phyloP scores from a whole-genome alignment of 2,329 filamentous ascomycete species.

The Lasiodiplodia sp. region DNA sequence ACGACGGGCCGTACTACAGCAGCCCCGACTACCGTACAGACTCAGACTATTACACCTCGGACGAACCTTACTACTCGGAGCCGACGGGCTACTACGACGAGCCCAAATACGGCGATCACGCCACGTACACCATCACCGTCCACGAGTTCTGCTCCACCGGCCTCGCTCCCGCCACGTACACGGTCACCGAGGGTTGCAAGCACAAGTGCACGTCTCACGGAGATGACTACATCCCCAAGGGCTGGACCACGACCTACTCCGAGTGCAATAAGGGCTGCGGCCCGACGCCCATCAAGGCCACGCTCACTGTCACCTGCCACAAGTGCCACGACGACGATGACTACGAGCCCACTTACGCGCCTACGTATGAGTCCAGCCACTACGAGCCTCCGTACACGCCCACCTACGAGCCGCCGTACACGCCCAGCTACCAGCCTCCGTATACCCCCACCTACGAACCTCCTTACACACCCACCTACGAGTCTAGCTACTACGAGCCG shows the following conservation, averaged over 20 bases:
- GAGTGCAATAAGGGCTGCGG: not conserved
- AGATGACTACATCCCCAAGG: not conserved
- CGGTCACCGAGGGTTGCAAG: constrained; percentile 10
- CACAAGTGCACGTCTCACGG: not conserved
- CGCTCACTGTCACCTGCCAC: constrained; percentile 16
- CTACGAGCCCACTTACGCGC: not conserved
- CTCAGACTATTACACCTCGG: not conserved
- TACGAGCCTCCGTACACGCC: not conserved
- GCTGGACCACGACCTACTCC: constrained; percentile 8
- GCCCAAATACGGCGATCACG: not conserved
- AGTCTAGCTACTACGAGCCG: not conserved
- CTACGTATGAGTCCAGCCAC: not conserved
- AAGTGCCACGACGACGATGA: not conserved
- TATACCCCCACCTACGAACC: not conserved
- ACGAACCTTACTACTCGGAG: not conserved
- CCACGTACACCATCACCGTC: constrained; percentile 16
- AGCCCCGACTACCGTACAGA: not conserved
- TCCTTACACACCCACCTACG: not conserved
- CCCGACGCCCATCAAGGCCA: constrained; percentile 4
- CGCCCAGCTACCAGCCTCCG: not conserved
- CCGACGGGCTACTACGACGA: not conserved
- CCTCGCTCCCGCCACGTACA: constrained; percentile 3
- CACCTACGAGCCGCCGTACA: not conserved
- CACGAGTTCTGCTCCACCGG: constrained; percentile 20
- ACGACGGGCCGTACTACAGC: not conserved